Conservation (phyloP, 495 filamentous ascomycete genomes). For the Thermothielavioides terrestris region DNA sequence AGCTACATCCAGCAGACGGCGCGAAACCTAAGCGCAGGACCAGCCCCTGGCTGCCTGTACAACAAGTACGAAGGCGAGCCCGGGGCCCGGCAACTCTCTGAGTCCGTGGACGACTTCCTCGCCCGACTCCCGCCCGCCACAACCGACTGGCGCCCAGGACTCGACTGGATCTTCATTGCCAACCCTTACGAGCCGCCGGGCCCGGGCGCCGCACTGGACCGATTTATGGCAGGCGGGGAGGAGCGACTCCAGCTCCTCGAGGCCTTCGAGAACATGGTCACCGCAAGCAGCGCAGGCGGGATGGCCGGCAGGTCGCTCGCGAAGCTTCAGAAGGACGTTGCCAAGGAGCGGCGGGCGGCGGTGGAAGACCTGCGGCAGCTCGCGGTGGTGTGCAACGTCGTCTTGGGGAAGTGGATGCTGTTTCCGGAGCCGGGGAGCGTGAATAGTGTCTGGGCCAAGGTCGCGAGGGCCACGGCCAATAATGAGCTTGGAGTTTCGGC, state of each 20-base stretch:
- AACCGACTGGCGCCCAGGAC: slow-evolving; percentile 29
- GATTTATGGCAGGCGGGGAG: slow-evolving; percentile 26
- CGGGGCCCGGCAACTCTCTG: slow-evolving; percentile 45
- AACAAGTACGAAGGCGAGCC: slow-evolving; percentile 38
- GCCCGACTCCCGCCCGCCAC: slow-evolving; percentile 56
- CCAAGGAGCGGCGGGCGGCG: slow-evolving; percentile 40
- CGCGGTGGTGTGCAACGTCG: slow-evolving; percentile 30
- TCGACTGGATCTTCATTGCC: slow-evolving; percentile 60
- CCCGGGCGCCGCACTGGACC: slow-evolving; percentile 10
- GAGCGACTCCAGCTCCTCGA: slow-evolving; percentile 29
- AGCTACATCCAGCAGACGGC: background rate
- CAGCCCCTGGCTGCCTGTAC: slow-evolving; percentile 12
- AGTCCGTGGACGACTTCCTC: slow-evolving; percentile 55
- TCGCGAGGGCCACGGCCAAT: slow-evolving; percentile 54
- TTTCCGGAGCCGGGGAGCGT: slow-evolving; percentile 51
- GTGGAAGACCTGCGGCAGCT: slow-evolving; percentile 47
- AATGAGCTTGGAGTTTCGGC: slow-evolving; percentile 58
- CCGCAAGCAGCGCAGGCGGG: background rate
- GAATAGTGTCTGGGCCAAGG: slow-evolving; percentile 51
- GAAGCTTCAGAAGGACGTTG: slow-evolving; percentile 26
- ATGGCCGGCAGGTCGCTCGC: background rate
- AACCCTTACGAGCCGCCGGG: slow-evolving; percentile 41
- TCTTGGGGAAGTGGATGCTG: slow-evolving; percentile 63
- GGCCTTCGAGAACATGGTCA: slow-evolving; percentile 20
- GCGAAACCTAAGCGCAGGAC: slow-evolving; percentile 5